phyloP scores from a whole-genome alignment of 2,329 filamentous ascomycete genomes.

The Juglanconis sp. region DNA sequence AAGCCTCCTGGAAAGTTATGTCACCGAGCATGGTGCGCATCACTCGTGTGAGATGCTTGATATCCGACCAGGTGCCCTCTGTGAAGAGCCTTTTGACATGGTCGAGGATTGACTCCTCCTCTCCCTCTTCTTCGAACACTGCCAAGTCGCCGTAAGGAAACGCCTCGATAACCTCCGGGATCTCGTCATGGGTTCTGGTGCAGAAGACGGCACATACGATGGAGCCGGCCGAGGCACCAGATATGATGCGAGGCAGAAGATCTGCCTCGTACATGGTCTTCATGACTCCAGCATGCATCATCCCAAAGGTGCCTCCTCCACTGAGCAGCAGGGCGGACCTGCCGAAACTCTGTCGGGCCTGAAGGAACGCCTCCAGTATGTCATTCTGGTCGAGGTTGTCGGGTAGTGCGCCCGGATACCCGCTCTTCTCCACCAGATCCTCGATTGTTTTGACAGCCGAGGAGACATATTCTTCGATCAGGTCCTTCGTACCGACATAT shows the following conservation, averaged over 20 bases:
- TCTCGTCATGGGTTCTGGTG: slow-evolving; percentile 72
- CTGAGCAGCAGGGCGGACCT: slow-evolving; percentile 79
- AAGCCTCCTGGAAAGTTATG: slow-evolving; percentile 92
- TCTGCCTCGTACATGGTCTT: slow-evolving; percentile 74
- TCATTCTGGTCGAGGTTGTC: slow-evolving; percentile 57
- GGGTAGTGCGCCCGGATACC: slow-evolving; percentile 34
- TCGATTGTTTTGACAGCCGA: slow-evolving; percentile 73
- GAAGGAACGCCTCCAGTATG: slow-evolving; percentile 65
- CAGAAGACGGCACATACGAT: slow-evolving; percentile 82
- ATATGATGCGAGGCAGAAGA: slow-evolving; percentile 80
- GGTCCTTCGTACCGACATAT: slow-evolving; percentile 77
- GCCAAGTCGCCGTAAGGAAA: slow-evolving; percentile 79
- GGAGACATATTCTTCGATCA: slow-evolving; percentile 85
- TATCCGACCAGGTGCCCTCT: slow-evolving; percentile 82
- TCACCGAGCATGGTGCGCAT: slow-evolving; percentile 81
- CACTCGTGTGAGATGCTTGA: slow-evolving; percentile 73
- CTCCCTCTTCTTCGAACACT: slow-evolving; percentile 67
- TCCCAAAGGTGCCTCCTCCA: slow-evolving; percentile 84
- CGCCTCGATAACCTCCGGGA: slow-evolving; percentile 63
- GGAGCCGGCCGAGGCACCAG: slow-evolving; percentile 81
- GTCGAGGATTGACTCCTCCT: slow-evolving; percentile 60
- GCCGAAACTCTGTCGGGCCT: slow-evolving; percentile 77
- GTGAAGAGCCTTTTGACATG: slow-evolving; percentile 73
- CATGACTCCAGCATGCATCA: slow-evolving; percentile 86
- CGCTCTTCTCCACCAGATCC: slow-evolving; percentile 62